phyloP scores from a whole-genome alignment of 257 asterid species.

The Lithospermum erythrorhizon region DNA sequence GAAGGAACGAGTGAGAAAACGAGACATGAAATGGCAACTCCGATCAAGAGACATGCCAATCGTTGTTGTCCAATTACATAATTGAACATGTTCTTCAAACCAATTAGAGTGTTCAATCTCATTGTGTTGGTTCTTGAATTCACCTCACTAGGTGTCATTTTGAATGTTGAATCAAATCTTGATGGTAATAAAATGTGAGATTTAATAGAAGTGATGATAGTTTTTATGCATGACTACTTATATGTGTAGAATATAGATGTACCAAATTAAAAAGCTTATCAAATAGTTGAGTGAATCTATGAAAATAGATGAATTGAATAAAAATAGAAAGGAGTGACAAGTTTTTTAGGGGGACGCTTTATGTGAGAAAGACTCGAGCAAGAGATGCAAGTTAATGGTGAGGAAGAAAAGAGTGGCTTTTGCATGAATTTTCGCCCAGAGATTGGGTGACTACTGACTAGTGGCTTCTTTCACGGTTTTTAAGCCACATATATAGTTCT shows the following conservation, averaged over 20 bases:
- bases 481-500: too few species aligned
- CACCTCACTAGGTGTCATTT: constrained; percentile 14
- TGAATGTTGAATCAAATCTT: too few species aligned
- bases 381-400: constrained; percentile 23
- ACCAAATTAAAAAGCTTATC: too few species aligned
- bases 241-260: too few species aligned
- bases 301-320: background rate
- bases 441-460: constrained; percentile 27
- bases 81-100: constrained; percentile 20
- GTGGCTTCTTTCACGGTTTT: too few species aligned
- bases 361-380: constrained; percentile 49
- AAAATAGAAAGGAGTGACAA: background rate
- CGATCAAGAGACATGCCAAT: constrained; percentile 37
- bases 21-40: constrained; percentile 36
- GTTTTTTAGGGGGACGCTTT: constrained; percentile 19
- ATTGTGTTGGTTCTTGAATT: background rate
- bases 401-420: constrained; percentile 22
- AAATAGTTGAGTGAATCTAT: too few species aligned
- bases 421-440: constrained; percentile 61
- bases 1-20: constrained; percentile 17
- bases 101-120: constrained; percentile 3
- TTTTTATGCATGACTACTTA: too few species aligned
- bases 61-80: constrained; percentile 48
- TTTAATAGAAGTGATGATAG: too few species aligned
- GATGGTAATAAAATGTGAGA: too few species aligned